A percentile compares a stretch with the other conserved stretches of the same genome.
Conservation (phyloP, 2,329 filamentous ascomycete species). For the Colletotrichum musae region DNA sequence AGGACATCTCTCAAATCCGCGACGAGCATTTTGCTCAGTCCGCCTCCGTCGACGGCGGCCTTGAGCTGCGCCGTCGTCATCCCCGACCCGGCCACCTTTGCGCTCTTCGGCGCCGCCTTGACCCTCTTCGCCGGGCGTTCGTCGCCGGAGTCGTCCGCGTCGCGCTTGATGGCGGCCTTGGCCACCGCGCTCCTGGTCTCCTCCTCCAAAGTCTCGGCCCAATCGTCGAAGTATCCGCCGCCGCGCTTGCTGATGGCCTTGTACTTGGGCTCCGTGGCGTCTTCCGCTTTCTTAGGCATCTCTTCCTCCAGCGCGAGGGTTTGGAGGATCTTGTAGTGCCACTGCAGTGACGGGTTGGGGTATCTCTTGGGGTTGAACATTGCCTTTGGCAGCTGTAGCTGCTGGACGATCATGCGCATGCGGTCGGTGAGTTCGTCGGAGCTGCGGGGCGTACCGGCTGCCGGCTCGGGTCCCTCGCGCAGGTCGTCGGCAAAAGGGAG, state of each 20-base stretch:
- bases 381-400: conserved; percentile 89
- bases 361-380: conserved; percentile 89
- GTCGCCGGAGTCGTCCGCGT: conserved; percentile 61
- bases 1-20: conserved; percentile 66
- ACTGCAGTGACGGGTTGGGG: conserved; percentile 92
- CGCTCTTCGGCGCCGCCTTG: conserved; percentile 48
- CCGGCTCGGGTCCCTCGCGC: conserved; percentile 79
- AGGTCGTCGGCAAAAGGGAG: conserved; percentile 93
- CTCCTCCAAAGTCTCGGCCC: conserved; percentile 78
- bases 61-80: conserved; percentile 64
- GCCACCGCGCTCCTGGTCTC: conserved; percentile 59
- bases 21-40: conserved; percentile 68
- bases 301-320: conserved; percentile 93
- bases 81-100: conserved; percentile 50
- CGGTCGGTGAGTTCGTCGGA: conserved; percentile 82
- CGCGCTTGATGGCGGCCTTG: conserved; percentile 65
- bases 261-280: conserved; percentile 87
- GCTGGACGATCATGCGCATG: conserved; percentile 87
- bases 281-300: conserved; percentile 79
- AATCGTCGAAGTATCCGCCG: conserved; percentile 83
- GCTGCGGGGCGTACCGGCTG: conserved; percentile 64
- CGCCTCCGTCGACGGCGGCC: conserved; percentile 59
- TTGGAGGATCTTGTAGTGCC: conserved; percentile 97
- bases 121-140: conserved; percentile 63
- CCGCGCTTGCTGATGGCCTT: conserved; percentile 91